A percentile compares a stretch with the other conserved stretches of the same genome.
These are phyloP conservation scores for Sclerotinia glacialis DNA, from an alignment of 2,329 filamentous ascomycete species.

Conservation along the genomic window DNA sequence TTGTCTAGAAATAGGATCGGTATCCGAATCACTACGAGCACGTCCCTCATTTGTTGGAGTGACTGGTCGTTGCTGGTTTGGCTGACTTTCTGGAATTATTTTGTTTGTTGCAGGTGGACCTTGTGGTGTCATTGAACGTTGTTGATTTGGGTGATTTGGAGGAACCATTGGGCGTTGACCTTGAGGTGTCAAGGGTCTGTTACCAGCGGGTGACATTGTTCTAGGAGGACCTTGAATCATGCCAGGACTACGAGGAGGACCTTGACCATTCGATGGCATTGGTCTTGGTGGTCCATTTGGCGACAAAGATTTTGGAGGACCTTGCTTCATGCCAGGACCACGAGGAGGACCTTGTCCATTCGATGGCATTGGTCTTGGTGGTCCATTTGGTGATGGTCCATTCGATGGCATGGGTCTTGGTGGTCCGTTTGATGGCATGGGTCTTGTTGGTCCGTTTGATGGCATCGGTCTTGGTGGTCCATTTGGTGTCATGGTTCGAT, in stretches of 20 bases:
- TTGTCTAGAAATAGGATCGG: slow-evolving; percentile 29
- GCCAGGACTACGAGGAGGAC: slow-evolving; percentile 21
- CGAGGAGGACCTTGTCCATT: slow-evolving; percentile 26
- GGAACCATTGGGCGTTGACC: slow-evolving; percentile 14
- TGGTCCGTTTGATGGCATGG: slow-evolving; percentile 30
- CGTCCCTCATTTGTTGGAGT: slow-evolving; percentile 24
- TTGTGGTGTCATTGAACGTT: slow-evolving; percentile 23
- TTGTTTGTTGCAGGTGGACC: neutral
- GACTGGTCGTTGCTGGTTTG: neutral
- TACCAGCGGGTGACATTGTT: slow-evolving; percentile 23
- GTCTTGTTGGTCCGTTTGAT: slow-evolving; percentile 24
- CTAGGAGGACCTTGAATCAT: slow-evolving; percentile 26
- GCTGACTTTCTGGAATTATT: slow-evolving; percentile 15
- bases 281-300: slow-evolving; percentile 28
- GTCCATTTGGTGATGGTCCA: slow-evolving; percentile 29
- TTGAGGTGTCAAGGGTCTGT: slow-evolving; percentile 23
- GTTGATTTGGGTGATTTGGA: slow-evolving; percentile 7
- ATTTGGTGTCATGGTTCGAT: slow-evolving; percentile 29
- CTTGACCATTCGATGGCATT: slow-evolving; percentile 26
- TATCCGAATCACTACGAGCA: slow-evolving; percentile 29
- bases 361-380: slow-evolving; percentile 25
- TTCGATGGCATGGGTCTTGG: slow-evolving; percentile 26
- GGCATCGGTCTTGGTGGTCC: slow-evolving; percentile 26
- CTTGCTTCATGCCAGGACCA: slow-evolving; percentile 22
- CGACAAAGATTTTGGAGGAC: slow-evolving; percentile 24